phyloP scores from a whole-genome alignment of 2,329 filamentous ascomycete species.

The Ophiocordyceps camponoti-floridani region DNA sequence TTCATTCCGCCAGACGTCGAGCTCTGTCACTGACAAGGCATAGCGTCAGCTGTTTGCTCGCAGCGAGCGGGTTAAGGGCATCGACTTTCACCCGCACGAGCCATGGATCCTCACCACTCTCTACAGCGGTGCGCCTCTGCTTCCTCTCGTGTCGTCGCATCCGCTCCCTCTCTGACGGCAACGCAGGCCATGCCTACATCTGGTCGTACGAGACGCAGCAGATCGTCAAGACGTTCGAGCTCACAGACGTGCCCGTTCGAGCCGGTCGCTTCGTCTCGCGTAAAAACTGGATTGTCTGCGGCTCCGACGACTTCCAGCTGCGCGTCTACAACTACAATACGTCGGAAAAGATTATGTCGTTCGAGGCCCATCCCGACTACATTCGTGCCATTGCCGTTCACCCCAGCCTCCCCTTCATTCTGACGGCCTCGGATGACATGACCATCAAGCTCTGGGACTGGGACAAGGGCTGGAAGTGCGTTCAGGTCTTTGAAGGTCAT shows the following conservation, averaged over 20 bases:
- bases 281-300: conserved; percentile 98
- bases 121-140: conserved; percentile 54
- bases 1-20: not conserved
- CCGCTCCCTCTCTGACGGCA: not conserved
- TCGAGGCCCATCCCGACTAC: conserved; percentile 96
- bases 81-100: conserved; percentile 93
- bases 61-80: conserved; percentile 90
- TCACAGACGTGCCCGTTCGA: conserved; percentile 93
- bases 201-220: conserved; percentile 97
- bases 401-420: conserved; percentile 83
- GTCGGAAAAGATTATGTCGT: conserved; percentile 92
- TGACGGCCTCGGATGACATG: conserved; percentile 96
- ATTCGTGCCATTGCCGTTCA: conserved; percentile 94
- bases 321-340: conserved; percentile 99
- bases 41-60: conserved; percentile 43
- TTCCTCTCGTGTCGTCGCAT: not conserved
- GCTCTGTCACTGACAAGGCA: conserved; percentile 2
- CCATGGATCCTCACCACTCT: conserved; percentile 94
- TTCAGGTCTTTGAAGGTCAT: conserved; percentile 92
- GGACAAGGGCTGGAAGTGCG: conserved; percentile 97
- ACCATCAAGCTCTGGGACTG: conserved; percentile 98
- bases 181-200: conserved; percentile 88
- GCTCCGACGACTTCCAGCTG: conserved; percentile 76
- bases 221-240: conserved; percentile 96
- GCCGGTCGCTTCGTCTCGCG: conserved; percentile 90